Evolutionary conservation across 352 stramenopile species (phyloP).

Genomic region (Globisporangium viniferum): DNA sequence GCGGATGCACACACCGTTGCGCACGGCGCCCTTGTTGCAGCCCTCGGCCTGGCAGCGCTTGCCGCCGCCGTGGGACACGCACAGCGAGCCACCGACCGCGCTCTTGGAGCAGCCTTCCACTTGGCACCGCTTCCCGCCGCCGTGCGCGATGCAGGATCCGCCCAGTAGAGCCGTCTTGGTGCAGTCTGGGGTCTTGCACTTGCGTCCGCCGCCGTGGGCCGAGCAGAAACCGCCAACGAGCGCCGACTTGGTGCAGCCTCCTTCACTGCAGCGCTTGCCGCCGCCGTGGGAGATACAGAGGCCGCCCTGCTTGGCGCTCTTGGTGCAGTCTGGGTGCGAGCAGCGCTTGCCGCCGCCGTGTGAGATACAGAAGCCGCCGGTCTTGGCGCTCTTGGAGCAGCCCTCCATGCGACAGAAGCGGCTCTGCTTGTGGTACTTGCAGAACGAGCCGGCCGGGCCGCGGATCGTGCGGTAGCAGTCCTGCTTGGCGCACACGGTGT

Average conservation of each 20-base stretch:
- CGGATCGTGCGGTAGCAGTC: conserved; percentile 80
- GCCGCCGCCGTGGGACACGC: conserved; percentile 68
- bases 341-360: conserved; percentile 73
- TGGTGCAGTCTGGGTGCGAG: conserved; percentile 68
- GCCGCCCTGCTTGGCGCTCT: conserved; percentile 81
- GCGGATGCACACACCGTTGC: conserved; percentile 85
- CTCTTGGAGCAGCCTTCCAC: conserved; percentile 63
- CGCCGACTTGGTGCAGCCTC: conserved; percentile 74
- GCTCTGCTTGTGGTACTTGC: conserved; percentile 85
- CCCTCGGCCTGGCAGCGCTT: conserved; percentile 70
- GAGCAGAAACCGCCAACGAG: conserved; percentile 83
- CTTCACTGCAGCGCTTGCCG: conserved; percentile 76
- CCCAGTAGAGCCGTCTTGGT: conserved; percentile 76
- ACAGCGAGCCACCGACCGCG: conserved; percentile 59
- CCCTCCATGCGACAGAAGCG: conserved; percentile 68
- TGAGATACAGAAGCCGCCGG: conserved; percentile 70
- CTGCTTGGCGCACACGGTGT: conserved; percentile 73
- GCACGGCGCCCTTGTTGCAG: conserved; percentile 83
- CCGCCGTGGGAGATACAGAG: conserved; percentile 81
- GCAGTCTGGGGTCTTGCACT: conserved; percentile 69
- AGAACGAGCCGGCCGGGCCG: conserved; percentile 62
- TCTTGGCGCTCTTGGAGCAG: conserved; percentile 79
- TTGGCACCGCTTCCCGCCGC: conserved; percentile 78
- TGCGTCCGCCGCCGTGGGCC: conserved; percentile 70
- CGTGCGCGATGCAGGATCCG: conserved; percentile 79